Evolutionary conservation across 2,329 filamentous ascomycete species (phyloP), one percentile per base, ranked within the genome.

Genomic region (Monosporascus cannonballus): DNA sequence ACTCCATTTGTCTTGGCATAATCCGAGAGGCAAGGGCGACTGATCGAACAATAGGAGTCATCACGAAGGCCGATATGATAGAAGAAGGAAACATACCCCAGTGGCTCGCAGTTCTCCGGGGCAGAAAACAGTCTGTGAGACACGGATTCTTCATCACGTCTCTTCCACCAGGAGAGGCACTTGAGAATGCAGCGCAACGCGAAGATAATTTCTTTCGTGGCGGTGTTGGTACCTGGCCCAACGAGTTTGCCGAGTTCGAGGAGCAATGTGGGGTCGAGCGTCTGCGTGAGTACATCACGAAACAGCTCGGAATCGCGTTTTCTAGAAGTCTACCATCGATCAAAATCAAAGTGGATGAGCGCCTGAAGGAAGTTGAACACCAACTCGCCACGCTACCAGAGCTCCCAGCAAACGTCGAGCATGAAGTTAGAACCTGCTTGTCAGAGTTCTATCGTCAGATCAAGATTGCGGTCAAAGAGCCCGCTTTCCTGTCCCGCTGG

Each of bases 31-130:
- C 81, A 1, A 73, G 73, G 1, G 86, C 86, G 0, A 74, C 79
- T 2, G 56, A 74, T 3, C 76, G 86, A 1, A 88, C 85, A 1
- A 76, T 89, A 50, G 89, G 89, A 0, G 87, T 96, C 0, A 76
- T 96, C 17, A 96, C 91, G 0, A 96, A 96, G 62, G 90, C 91
- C 0, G 92, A 96, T 56, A 78, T 87, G 0, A 70, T 91, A 0
- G 65, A 70, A 0, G 76, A 76, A 0, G 73, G 77, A 2, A 71
- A 81, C 1, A 71, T 74, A 0, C 63, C 69, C 0, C 83, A 85
- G 52, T 89, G 87, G 79, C 64, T 81, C 0, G 71, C 78, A 0
- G 85, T 91, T 51, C 75, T 96, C 4, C 72, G 75, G 0, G 82
- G 83, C 0, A 64, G 80, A 2, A 78, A 80, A 2, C 89, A 89